Base-by-base conservation (phyloP, 495 filamentous ascomycete genomes). In the Clohesyomyces aquaticus region DNA sequence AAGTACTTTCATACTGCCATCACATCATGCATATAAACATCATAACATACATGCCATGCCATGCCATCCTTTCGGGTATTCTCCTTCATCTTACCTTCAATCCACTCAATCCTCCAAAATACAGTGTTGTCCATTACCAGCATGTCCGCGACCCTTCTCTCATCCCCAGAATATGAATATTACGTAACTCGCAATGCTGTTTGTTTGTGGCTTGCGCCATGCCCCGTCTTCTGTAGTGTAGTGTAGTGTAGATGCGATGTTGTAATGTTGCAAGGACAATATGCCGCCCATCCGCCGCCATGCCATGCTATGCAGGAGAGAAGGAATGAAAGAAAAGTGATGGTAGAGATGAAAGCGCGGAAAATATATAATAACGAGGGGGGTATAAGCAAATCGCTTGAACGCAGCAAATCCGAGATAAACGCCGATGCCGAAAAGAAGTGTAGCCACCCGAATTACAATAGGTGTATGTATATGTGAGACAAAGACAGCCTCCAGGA, bases 71-170 rank as follows among this genome's bases (percentile, higher is more conserved):
- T n/a, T n/a, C n/a, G n/a, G n/a, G n/a, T n/a, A n/a, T n/a, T n/a
- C n/a, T n/a, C n/a, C n/a, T n/a, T n/a, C n/a, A n/a, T n/a, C n/a
- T 60, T 42, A 51, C 48, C 57, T 23, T 50, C 45, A 19, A 49
- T 55, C 28, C 51, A 25, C n/a, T 21, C 27, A 28, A 28, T 4
- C 55, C 55, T n/a, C 19, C 26, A 18, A n/a, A 48, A 14, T 45
- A 23, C 4, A 48, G 16, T 49, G 9, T 49, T 55, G 63, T 51
- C 64, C 58, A 67, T 61, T 61, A 57, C 64, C 64, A 67, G 64
- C 19, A 67, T 67, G 57, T 50, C 28, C 11, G 32, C 26, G 45
- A 49, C 50, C n/a, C 6, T 32, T 52, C 46, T 38, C 22, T 26
- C 6, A n/a, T 28, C 21, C 14, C 18, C 19, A 14, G 32, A n/a